These are phyloP conservation scores for Carallia pectinifolia DNA, from an alignment of 345 rosid genomes.

Conservation along the genomic window DNA sequence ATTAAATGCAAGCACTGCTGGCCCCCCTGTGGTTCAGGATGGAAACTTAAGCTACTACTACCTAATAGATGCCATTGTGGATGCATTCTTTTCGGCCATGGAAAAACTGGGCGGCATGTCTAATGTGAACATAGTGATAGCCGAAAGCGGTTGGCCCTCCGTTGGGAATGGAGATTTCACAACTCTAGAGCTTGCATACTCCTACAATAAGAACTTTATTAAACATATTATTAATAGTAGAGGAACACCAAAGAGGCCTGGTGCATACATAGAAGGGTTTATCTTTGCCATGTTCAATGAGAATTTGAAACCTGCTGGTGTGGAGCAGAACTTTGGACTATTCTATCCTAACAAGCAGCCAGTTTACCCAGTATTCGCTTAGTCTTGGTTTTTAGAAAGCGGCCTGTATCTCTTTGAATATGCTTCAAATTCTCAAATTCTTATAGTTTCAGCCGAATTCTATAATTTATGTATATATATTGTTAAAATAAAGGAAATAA, in stretches of 20 bases:
- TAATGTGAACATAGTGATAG: slow-evolving; percentile 21
- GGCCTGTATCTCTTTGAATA: neutral
- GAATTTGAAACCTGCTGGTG: slow-evolving; percentile 15
- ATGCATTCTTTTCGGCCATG: slow-evolving; percentile 19
- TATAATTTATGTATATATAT: too few relatives aligned
- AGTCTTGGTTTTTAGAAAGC: neutral
- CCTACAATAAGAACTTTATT: slow-evolving; percentile 23
- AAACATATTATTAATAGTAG: neutral
- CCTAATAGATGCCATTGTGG: slow-evolving; percentile 27
- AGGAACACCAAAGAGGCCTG: slow-evolving; percentile 29
- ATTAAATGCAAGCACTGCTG: neutral
- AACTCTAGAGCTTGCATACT: slow-evolving; percentile 16
- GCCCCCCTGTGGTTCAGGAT: neutral
- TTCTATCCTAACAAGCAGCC: slow-evolving; percentile 17
- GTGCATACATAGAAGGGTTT: slow-evolving; percentile 1
- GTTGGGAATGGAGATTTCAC: slow-evolving; percentile 33
- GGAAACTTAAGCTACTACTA: slow-evolving; percentile 12
- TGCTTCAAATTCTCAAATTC: neutral
- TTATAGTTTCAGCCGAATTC: too few relatives aligned
- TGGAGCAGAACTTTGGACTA: slow-evolving; percentile 18
- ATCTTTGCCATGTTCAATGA: slow-evolving; percentile 23
- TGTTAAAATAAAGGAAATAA: too few relatives aligned
- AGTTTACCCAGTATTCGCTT: slow-evolving; percentile 4
- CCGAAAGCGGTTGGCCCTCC: slow-evolving; percentile 49
- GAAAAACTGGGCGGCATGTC: slow-evolving; percentile 20